These are phyloP conservation scores for Talaromyces borbonicus DNA, from an alignment of 495 filamentous ascomycete genomes.

Conservation along the genomic window DNA sequence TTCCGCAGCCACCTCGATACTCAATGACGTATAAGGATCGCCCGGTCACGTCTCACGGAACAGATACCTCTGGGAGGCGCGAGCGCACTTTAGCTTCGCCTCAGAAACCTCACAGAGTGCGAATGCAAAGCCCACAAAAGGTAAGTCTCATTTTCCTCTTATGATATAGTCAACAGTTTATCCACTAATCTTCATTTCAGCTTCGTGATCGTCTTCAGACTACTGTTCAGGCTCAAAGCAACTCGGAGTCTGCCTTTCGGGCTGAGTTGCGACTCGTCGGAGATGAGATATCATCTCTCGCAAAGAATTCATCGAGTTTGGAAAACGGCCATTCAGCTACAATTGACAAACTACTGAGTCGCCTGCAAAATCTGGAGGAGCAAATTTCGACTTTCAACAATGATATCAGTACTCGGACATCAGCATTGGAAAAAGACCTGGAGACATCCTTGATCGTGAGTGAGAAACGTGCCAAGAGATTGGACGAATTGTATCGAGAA, in stretches of 20 bases:
- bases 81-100: slow-evolving; percentile 24
- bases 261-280: slow-evolving; percentile 74
- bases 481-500: slow-evolving; percentile 85
- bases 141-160: slow-evolving; percentile 13
- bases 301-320: slow-evolving; percentile 22
- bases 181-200: slow-evolving; percentile 12
- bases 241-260: slow-evolving; percentile 57
- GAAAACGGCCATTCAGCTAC: slow-evolving; percentile 15
- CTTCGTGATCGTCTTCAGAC: slow-evolving; percentile 78
- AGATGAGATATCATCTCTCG: slow-evolving; percentile 64
- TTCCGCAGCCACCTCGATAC: slow-evolving; percentile 34
- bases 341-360: slow-evolving; percentile 36
- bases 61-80: slow-evolving; percentile 20
- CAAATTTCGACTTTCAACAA: slow-evolving; percentile 50
- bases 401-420: slow-evolving; percentile 50
- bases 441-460: slow-evolving; percentile 58
- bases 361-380: slow-evolving; percentile 54
- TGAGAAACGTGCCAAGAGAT: slow-evolving; percentile 68
- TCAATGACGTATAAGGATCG: slow-evolving; percentile 41
- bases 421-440: slow-evolving; percentile 54
- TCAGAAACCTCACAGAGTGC: slow-evolving; percentile 52
- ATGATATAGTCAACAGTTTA: neutral
- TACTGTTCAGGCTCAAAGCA: slow-evolving; percentile 63
- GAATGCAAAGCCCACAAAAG: slow-evolving; percentile 86
- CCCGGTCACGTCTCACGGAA: slow-evolving; percentile 30